Evolutionary conservation across 257 asterid species (phyloP).

Genomic region (Orobanche coerulescens): DNA sequence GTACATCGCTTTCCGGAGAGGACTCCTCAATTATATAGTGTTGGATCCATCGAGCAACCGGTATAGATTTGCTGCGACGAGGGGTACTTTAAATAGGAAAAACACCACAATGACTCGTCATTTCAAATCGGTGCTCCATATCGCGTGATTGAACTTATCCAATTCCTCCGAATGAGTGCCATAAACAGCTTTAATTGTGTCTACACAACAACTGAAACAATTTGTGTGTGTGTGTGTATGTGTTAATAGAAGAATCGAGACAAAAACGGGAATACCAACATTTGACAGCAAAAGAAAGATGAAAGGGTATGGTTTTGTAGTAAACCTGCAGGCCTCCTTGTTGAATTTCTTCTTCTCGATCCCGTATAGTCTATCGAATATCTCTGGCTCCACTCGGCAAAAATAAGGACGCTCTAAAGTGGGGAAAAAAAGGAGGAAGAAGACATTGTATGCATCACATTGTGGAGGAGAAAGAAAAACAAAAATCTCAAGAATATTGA

Average conservation of each 20-base stretch:
- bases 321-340: constrained; percentile 94
- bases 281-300: neutral
- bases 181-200: constrained; percentile 70
- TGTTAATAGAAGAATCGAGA: neutral
- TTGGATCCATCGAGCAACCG: too few relatives aligned
- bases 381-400: constrained; percentile 80
- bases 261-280: neutral
- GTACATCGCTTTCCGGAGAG: too few relatives aligned
- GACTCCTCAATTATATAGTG: too few relatives aligned
- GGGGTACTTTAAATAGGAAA: too few relatives aligned
- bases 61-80: too few relatives aligned
- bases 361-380: constrained; percentile 57
- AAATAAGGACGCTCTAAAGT: constrained; percentile 76
- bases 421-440: too few relatives aligned
- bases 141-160: constrained; percentile 57
- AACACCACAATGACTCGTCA: constrained; percentile 23
- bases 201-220: constrained; percentile 59
- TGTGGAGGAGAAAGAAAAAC: too few relatives aligned
- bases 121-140: constrained; percentile 35
- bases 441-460: too few relatives aligned
- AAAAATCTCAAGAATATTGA: neutral
- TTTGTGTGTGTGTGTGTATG: too few relatives aligned
- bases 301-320: neutral
- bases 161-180: constrained; percentile 65
- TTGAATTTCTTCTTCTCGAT: constrained; percentile 72